Evolutionary conservation across 176 grass and related monocot species (phyloP), one percentile per base, ranked within the genome.

Genomic region (Rhipidocladum racemiflorum): DNA sequence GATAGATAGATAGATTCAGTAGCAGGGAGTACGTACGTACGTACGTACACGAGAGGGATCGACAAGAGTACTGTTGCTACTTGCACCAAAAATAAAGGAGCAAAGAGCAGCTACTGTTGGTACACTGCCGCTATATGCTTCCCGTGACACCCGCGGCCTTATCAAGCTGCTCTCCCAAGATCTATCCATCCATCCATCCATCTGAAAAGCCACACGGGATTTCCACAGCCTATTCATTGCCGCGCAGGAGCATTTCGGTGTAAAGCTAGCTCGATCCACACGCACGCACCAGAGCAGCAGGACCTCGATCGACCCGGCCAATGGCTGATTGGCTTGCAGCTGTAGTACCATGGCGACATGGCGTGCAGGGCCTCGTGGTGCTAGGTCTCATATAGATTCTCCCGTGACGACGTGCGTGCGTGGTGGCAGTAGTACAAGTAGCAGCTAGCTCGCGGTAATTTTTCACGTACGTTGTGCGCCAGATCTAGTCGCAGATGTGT

Each of bases 171-270:
- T 55, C 40, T 70, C 72, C 25, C 68, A 44, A 14, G 76, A 82
- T 65, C 59, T 3, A 7, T 17, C 28, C 4, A 32, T 27, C 56
- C 11, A 45, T 73, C 68, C 6, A 59, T 70, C 75, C 42, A 77
- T 54, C 74, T 8, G 23, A 14, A 61, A 85, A 68, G 76, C 17
- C 16, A 76, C 86, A 87, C 87, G 87, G 83, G 78, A 85, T 77
- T 46, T 25, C 56, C 45, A 30, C 45, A 72, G 21, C 64, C 46
- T 81, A 88, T 81, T 87, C 85, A 89, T 65, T 84, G 51, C 69
- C 28, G 69, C 45, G 38, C 14, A 43, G 50, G 15, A 80, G 49
- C 80, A 73, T 48, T 51, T 83, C 6, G 68, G 55, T 73, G 56
- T 17, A 63, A 62, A 62, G 39, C 68, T 72, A n/a, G n/a, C n/a